Base-by-base conservation (phyloP, 345 rosid genomes). In the Rhizophora apiculata region DNA sequence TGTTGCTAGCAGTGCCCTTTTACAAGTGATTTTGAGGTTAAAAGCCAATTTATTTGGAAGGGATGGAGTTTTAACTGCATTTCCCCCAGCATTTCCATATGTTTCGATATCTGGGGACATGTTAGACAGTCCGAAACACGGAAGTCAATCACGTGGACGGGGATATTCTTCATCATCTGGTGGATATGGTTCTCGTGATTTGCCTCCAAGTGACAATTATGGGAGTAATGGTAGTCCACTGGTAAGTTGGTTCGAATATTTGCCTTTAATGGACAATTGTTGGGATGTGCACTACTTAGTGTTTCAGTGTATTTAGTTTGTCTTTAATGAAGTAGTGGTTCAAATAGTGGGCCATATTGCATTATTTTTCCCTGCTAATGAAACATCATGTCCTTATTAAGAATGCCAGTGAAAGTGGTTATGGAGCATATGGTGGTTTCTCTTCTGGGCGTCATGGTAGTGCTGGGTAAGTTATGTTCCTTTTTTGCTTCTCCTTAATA, bases 21-120 rank as follows among this genome's bases (percentile, higher is more conserved):
- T 60, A 52, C 80, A 77, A 49, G 76, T 77, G 22, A 58, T 77
- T 36, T 39, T 77, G 72, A 77, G 80, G 70, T 77, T 77, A 65
- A 77, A 77, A 59, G 76, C 73, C 70, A 72, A 77, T 72, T 51
- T 72, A 49, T 77, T 77, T 77, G 80, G 76, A 72, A 72, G 80
- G 64, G 80, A 77, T 63, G 80, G 76, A 61, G 80, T 73, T 1
- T 46, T 72, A 58, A 63, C 73, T 59, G 29, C 73, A 55, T 49
- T 77, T 68, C 70, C 76, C 15, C 73, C 69, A 10, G 29, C 80
- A 32, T 55, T 77, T 59, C 80, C 76, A 37, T 77, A 72, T 24
- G 26, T 77, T 52, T 75, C 80, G 15, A 37, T 72, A 48, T 48
- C 80, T 48, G 6, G 58, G 60, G 80, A 72, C 53, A 63, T 68